A percentile compares a stretch with the other conserved stretches of the same genome.
phyloP scores from a whole-genome alignment of 2,329 filamentous ascomycete genomes.

The Madurella mycetomatis region DNA sequence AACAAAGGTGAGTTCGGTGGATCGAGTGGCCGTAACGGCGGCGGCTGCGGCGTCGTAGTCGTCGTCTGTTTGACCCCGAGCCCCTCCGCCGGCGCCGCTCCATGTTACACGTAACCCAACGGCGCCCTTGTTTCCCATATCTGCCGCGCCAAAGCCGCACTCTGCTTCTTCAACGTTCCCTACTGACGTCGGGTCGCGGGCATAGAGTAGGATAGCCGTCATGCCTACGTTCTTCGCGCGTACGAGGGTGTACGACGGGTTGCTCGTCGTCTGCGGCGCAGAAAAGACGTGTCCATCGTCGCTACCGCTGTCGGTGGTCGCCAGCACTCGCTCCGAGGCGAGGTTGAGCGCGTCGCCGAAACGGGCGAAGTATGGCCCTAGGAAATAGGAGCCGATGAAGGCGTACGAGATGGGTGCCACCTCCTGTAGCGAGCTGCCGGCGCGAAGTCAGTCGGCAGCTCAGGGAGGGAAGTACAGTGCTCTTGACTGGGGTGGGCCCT shows the following conservation, averaged over 20 bases:
- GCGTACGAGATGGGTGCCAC: constrained; percentile 77
- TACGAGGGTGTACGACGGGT: constrained; percentile 61
- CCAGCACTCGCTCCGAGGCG: constrained; percentile 49
- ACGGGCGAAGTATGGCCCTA: constrained; percentile 69
- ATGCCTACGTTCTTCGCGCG: constrained; percentile 75
- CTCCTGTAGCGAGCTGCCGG: constrained; percentile 74
- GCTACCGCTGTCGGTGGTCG: constrained; percentile 11
- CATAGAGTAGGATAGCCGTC: constrained; percentile 85
- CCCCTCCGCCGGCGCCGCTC: constrained; percentile 21
- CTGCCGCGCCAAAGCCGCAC: constrained; percentile 76
- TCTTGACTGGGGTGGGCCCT: background rate
- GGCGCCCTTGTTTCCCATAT: constrained; percentile 95
- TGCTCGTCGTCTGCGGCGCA: background rate
- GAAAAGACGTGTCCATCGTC: constrained; percentile 11
- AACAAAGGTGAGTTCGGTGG: constrained; percentile 74
- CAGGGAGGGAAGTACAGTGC: background rate
- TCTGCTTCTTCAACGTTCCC: constrained; percentile 69
- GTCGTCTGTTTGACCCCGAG: constrained; percentile 34
- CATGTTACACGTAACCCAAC: constrained; percentile 72
- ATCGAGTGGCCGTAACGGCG: constrained; percentile 29
- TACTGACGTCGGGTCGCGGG: constrained; percentile 58
- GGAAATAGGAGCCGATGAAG: constrained; percentile 78
- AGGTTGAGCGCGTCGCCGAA: constrained; percentile 68
- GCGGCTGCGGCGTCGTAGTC: no score
- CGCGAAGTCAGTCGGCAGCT: background rate